phyloP scores from a whole-genome alignment of 345 rosid genomes.

The Acer yangbiense region DNA sequence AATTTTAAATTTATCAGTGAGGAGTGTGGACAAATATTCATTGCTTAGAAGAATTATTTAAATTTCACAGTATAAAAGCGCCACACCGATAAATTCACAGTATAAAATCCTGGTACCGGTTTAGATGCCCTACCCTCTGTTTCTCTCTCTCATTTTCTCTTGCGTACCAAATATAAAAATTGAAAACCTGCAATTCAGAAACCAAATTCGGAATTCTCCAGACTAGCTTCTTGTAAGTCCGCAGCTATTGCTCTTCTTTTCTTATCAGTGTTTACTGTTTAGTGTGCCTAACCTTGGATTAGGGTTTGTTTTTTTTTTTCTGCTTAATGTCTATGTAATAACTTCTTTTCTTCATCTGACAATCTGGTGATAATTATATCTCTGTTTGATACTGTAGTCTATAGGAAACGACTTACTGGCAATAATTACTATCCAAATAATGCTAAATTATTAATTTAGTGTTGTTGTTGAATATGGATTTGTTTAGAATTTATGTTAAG shows the following conservation, averaged over 20 bases:
- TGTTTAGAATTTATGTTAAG: too few relatives aligned
- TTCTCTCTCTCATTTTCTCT: neutral
- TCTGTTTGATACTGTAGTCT: neutral
- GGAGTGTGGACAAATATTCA: too few relatives aligned
- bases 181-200: neutral
- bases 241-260: neutral
- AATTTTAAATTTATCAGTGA: too few relatives aligned
- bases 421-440: neutral
- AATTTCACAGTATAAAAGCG: too few relatives aligned
- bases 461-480: too few relatives aligned
- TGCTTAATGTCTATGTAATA: neutral
- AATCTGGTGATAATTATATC: neutral
- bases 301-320: slow-evolving; percentile 10
- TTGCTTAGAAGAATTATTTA: too few relatives aligned
- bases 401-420: neutral
- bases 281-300: neutral
- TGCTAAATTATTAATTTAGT: neutral
- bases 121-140: neutral
- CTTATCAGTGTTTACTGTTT: neutral
- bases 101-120: neutral
- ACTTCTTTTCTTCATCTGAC: neutral
- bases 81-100: too few relatives aligned
- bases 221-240: slow-evolving; percentile 3
- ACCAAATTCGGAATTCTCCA: slow-evolving; percentile 10
- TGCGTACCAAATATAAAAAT: neutral